Conservation (phyloP, 345 rosid genomes). For the Ceriops tagal region DNA sequence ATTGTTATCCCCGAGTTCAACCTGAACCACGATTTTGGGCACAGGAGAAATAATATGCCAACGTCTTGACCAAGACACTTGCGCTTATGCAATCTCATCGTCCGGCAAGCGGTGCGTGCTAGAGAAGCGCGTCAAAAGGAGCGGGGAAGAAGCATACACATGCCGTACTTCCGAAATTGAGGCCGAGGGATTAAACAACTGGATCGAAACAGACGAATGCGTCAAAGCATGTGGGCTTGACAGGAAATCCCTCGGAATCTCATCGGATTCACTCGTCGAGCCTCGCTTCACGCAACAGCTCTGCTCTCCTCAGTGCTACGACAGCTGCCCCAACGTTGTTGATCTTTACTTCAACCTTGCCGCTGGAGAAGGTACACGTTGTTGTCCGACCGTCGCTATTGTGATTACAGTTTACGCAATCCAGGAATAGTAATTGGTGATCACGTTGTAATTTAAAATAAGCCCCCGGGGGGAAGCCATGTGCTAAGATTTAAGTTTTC, state of each 20-base stretch:
- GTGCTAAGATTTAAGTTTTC: background rate
- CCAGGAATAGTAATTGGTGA: too few relatives aligned
- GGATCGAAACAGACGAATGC: constrained; percentile 66
- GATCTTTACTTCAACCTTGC: constrained; percentile 90
- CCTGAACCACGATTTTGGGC: background rate
- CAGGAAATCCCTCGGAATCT: constrained; percentile 68
- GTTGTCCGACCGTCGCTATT: too few relatives aligned
- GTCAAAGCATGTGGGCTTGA: constrained; percentile 69
- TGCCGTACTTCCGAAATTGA: constrained; percentile 70
- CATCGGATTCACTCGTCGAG: constrained; percentile 80
- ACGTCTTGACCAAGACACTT: constrained; percentile 45
- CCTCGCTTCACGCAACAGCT: constrained; percentile 53
- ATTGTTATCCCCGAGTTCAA: too few relatives aligned
- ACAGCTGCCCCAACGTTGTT: constrained; percentile 64
- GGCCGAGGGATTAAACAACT: constrained; percentile 54
- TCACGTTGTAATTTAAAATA: too few relatives aligned
- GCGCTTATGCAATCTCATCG: constrained; percentile 73
- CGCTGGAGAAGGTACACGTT: constrained; percentile 69
- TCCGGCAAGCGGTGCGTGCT: constrained; percentile 75
- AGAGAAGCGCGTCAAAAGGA: constrained; percentile 58
- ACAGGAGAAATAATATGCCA: constrained; percentile 55
- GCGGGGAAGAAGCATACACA: constrained; percentile 50
- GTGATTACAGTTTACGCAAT: too few relatives aligned
- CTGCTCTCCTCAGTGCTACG: constrained; percentile 73
- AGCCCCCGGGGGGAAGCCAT: too few relatives aligned